Base-by-base conservation (phyloP, 179 eudicot genomes). In the Sideroxylon spinosum region DNA sequence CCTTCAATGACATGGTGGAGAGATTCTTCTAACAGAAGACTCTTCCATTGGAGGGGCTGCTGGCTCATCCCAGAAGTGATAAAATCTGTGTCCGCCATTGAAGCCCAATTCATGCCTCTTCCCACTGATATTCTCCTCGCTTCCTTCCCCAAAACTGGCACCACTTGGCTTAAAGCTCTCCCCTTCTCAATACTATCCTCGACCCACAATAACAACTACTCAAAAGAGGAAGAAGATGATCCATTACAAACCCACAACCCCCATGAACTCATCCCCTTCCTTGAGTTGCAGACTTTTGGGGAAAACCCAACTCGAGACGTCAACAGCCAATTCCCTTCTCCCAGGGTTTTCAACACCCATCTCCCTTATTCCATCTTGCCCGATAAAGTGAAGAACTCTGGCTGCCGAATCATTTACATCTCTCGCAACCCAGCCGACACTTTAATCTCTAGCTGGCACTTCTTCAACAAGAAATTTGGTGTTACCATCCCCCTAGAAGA, bases 101-200 rank as follows among this genome's bases (percentile, higher is more conserved):
- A 76, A 76, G 65, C 29, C 5, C 62, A 76, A 16, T 76, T 59
- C 62, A 76, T 65, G 23, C 72, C 62, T 8, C 63, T 65, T n/a
- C 28, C 49, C 0, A 10, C 63, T 0, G 79, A 65, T 52, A 22
- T 65, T 19, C 10, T 65, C n/a, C 7, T 64, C 25, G 79, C 61
- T 65, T 76, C 79, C 32, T 76, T 44, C 19, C 79, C 79, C 46
- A 76, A 76, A 50, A 52, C 71, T 53, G 79, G 79, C 25, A 76
- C 63, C 10, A 76, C 71, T 11, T 62, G 78, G 78, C 55, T 74
- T 1, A 48, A 75, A 62, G 78, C 69, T 22, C 49, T 75, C 59
- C 17, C 57, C 13, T 20, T 65, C 55, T 9, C 25, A 65, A 76
- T 76, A 64, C 57, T 76, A 4, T 1, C 44, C 44, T 37, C 44